A percentile compares a stretch with the other conserved stretches of the same genome.
Evolutionary conservation across 257 asterid species (phyloP).

Genomic region (Anisodus acutangulus): DNA sequence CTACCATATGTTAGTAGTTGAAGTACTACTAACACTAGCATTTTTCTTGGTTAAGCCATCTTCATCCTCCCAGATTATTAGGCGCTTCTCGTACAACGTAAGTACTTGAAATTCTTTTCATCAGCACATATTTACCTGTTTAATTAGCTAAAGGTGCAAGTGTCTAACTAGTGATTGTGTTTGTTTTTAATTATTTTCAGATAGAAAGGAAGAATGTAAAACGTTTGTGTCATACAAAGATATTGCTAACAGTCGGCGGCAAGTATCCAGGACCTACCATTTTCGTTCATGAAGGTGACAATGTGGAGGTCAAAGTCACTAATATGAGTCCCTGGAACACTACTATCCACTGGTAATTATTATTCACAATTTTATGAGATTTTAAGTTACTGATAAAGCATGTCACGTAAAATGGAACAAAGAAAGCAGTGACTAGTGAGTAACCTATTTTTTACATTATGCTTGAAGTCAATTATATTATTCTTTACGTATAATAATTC

Average conservation of each 20-base stretch:
- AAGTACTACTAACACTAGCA: constrained; percentile 21
- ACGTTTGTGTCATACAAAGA: constrained; percentile 63
- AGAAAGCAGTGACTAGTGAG: not conserved
- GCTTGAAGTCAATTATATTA: no score
- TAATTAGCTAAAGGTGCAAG: not conserved
- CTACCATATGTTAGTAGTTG: constrained; percentile 34
- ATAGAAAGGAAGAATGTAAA: constrained; percentile 65
- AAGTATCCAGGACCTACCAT: constrained; percentile 78
- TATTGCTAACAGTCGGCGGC: constrained; percentile 62
- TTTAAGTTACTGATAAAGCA: not conserved
- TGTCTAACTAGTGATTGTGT: not conserved
- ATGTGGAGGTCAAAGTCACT: constrained; percentile 60
- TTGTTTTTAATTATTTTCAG: constrained; percentile 42
- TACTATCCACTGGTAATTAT: constrained; percentile 71
- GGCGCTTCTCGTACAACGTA: constrained; percentile 61
- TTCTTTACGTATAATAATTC: no score
- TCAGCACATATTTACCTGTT: not conserved
- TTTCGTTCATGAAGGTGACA: constrained; percentile 73
- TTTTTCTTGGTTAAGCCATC: constrained; percentile 35
- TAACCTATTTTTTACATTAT: not conserved
- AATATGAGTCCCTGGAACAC: constrained; percentile 63
- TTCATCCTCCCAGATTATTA: constrained; percentile 44
- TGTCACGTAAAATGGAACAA: not conserved
- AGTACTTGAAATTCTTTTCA: no score
- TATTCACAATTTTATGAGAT: not conserved